phyloP scores from a whole-genome alignment of 2,329 filamentous ascomycete species.

The Epichloe sp. region DNA sequence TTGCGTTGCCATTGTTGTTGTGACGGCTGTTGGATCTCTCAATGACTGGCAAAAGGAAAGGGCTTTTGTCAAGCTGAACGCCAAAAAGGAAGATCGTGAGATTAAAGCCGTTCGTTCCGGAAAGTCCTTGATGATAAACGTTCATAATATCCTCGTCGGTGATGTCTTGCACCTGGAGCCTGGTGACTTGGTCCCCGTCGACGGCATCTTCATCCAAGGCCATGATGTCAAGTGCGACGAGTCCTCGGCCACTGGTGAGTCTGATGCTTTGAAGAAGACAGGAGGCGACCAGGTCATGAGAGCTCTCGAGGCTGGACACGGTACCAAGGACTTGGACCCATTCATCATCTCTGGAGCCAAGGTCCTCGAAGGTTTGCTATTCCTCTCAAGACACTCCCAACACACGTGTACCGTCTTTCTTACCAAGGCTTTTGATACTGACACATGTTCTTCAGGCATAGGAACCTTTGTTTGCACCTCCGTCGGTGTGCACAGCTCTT shows the following conservation, averaged over 20 bases:
- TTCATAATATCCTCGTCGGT: constrained; percentile 55
- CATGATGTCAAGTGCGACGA: constrained; percentile 51
- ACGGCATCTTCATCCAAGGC: constrained; percentile 52
- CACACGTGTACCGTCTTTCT: too few relatives aligned
- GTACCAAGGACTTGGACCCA: constrained; percentile 41
- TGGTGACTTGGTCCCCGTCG: constrained; percentile 57
- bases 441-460: constrained; percentile 18
- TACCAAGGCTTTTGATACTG: too few relatives aligned
- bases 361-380: constrained; percentile 31
- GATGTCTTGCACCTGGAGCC: constrained; percentile 57
- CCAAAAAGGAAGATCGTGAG: constrained; percentile 48
- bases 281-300: constrained; percentile 44
- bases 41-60: constrained; percentile 59
- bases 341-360: constrained; percentile 48
- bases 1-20: constrained; percentile 43
- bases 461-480: constrained; percentile 42
- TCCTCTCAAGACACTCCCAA: neutral
- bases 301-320: constrained; percentile 34
- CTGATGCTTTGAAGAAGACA: constrained; percentile 57
- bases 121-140: constrained; percentile 47
- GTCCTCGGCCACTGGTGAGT: constrained; percentile 61
- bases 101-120: constrained; percentile 57
- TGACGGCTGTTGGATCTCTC: constrained; percentile 20
- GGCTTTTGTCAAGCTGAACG: constrained; percentile 50
- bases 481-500: constrained; percentile 40